Percentiles rank a stretch among this genome's conserved stretches.
These are phyloP conservation scores for Botrytis byssoidea DNA, from an alignment of 2,329 filamentous ascomycete species.

Conservation along the genomic window DNA sequence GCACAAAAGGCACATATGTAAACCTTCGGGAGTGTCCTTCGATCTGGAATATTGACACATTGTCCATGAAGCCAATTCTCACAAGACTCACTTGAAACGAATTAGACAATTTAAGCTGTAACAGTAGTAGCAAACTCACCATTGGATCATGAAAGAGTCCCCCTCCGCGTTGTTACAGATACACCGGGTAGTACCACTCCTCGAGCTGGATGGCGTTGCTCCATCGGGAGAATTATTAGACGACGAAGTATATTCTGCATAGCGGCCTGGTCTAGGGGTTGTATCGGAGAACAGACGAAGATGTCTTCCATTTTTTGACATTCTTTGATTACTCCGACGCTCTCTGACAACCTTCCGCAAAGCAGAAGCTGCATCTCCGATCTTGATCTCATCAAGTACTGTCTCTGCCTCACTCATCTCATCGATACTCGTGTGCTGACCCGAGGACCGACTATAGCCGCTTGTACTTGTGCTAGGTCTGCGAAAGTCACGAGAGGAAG, in stretches of 20 bases:
- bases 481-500: constrained; percentile 25
- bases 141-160: constrained; percentile 60
- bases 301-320: constrained; percentile 29
- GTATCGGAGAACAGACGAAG: constrained; percentile 29
- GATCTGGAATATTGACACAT: constrained; percentile 57
- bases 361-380: constrained; percentile 59
- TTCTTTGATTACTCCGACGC: constrained; percentile 32
- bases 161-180: constrained; percentile 49
- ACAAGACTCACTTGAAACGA: constrained; percentile 50
- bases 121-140: constrained; percentile 46
- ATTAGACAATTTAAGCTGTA: constrained; percentile 23
- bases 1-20: constrained; percentile 65
- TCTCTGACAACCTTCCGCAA: constrained; percentile 51
- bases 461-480: constrained; percentile 31
- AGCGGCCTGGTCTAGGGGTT: constrained; percentile 28
- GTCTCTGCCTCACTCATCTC: constrained; percentile 60
- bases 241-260: constrained; percentile 28
- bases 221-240: constrained; percentile 54
- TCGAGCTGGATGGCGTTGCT: constrained; percentile 45
- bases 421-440: constrained; percentile 31
- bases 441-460: constrained; percentile 37
- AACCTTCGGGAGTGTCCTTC: constrained; percentile 54
- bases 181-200: constrained; percentile 49
- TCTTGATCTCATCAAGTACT: constrained; percentile 47
- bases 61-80: constrained; percentile 64